Conservation (phyloP, 208 protist species). For the Borovskyia barvae region DNA sequence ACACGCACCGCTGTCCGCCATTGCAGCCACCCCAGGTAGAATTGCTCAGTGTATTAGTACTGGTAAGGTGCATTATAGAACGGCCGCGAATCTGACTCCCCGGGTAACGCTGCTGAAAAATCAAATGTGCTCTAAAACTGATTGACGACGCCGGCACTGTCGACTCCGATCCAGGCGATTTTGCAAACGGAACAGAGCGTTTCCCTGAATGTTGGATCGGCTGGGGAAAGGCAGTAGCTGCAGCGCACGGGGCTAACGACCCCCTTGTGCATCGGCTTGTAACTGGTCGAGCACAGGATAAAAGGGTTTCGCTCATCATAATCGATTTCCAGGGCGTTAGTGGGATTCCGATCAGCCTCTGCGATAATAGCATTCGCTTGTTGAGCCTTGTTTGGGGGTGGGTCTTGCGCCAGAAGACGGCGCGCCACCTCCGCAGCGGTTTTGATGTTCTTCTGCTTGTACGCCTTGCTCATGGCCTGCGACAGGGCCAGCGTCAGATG, state of each 20-base stretch:
- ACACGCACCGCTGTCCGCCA: too few relatives aligned
- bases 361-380: conserved; percentile 91
- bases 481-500: conserved; percentile 92
- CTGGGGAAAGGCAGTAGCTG: conserved; percentile 91
- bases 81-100: too few relatives aligned
- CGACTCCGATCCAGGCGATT: conserved; percentile 61
- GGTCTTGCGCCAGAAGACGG: conserved; percentile 93
- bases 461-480: conserved; percentile 92
- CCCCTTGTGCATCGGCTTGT: conserved; percentile 83
- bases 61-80: too few relatives aligned
- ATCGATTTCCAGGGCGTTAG: conserved; percentile 75
- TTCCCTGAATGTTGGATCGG: conserved; percentile 62
- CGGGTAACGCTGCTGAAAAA: too few relatives aligned
- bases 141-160: conserved; percentile 64
- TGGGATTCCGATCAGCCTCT: conserved; percentile 82
- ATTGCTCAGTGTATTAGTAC: too few relatives aligned
- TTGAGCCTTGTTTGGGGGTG: conserved; percentile 78
- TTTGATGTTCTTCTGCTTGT: conserved; percentile 92
- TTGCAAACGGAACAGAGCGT: conserved; percentile 76
- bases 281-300: conserved; percentile 79
- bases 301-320: conserved; percentile 98
- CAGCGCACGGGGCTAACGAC: conserved; percentile 76
- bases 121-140: conserved; percentile 16
- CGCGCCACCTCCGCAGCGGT: conserved; percentile 90
- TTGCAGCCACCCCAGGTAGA: too few relatives aligned